Conservation (phyloP, 768 basidiomycete species). For the Pholiota microspora region DNA sequence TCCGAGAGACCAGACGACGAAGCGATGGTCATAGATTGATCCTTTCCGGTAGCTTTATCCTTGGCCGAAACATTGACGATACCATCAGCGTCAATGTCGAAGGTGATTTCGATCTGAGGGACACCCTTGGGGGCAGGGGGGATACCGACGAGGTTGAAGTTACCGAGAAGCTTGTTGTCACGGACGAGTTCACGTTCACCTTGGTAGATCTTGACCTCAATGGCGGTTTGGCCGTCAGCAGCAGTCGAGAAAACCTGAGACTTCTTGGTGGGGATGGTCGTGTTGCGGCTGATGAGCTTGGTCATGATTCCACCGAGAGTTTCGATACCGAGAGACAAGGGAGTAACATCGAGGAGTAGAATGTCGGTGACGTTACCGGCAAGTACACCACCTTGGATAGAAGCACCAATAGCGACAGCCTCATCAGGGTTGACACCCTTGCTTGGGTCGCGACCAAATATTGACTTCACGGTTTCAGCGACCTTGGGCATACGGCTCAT, state of each 20-base stretch:
- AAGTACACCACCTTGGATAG: slow-evolving; percentile 97
- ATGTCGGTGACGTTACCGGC: slow-evolving; percentile 97
- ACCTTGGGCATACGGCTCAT: slow-evolving; percentile 99
- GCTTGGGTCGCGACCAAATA: slow-evolving; percentile 95
- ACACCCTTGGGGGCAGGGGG: slow-evolving; percentile 84
- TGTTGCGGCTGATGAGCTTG: slow-evolving; percentile 96
- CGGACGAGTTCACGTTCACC: slow-evolving; percentile 98
- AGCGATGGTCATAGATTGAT: slow-evolving; percentile 96
- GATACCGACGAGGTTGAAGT: slow-evolving; percentile 99
- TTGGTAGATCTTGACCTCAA: slow-evolving; percentile 99
- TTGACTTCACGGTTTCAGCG: slow-evolving; percentile 85
- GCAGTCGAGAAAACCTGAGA: slow-evolving; percentile 98
- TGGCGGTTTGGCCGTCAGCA: slow-evolving; percentile 98
- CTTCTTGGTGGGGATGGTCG: slow-evolving; percentile 99
- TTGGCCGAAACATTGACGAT: slow-evolving; percentile 98
- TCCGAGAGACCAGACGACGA: slow-evolving; percentile 96
- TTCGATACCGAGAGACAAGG: slow-evolving; percentile 93
- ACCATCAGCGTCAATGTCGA: slow-evolving; percentile 98
- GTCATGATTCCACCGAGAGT: slow-evolving; percentile 99
- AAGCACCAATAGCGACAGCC: slow-evolving; percentile 97
- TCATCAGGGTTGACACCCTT: slow-evolving; percentile 99
- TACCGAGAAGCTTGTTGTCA: slow-evolving; percentile 98
- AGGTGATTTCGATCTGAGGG: slow-evolving; percentile 85
- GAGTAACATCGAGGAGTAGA: slow-evolving; percentile 92
- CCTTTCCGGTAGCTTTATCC: slow-evolving; percentile 89